Evolutionary conservation across 2,329 filamentous ascomycete species (phyloP), one percentile per base, ranked within the genome.

Genomic region (Thelonectria discophora): DNA sequence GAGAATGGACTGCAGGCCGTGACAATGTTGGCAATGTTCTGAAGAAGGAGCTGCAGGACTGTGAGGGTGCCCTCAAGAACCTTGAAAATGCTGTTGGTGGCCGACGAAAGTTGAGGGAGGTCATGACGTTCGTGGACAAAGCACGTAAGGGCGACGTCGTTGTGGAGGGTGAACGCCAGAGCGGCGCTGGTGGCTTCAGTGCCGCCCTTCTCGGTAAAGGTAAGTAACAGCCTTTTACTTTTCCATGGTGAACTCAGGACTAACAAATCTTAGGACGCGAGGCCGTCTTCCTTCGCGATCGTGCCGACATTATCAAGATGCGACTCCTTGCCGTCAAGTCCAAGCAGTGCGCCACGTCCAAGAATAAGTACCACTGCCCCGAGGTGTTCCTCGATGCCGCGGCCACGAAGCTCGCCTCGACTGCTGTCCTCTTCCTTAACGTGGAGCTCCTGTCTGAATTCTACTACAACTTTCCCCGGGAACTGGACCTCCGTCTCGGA

Each of bases 371-470:
- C 79, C 88, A 95, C 79, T 99, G 95, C 74, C 95, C 95, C 0
- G 95, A 99, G 75, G 87, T 99, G 15, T 99, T 99, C 81, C 87
- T 99, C n/a, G 94, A 99, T 72, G 93, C 96, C 3, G 95, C 97
- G 2, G 94, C 95, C 1, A 92, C 94, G 69, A 98, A 98, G 78
- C 86, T 99, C 50, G 96, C 94, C 3, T 90, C 93, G 2, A 99
- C 95, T 0, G 94, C 95, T 2, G 95, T 99, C 9, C 87, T 99
- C 0, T 99, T 99, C 83, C 86, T 99, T 30, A 97, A 99, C 73
- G 95, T 98, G 11, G 96, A 99, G 79, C 85, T 99, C 18, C 86
- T 99, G 17, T 94, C 92, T 2, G 97, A 99, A 74, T 99, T 98
- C 76, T 97, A 97, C 80, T 97, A 97, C 79, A 93, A 95, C 74